phyloP scores from a whole-genome alignment of 306 rosid genomes.

The Morella rubra region DNA sequence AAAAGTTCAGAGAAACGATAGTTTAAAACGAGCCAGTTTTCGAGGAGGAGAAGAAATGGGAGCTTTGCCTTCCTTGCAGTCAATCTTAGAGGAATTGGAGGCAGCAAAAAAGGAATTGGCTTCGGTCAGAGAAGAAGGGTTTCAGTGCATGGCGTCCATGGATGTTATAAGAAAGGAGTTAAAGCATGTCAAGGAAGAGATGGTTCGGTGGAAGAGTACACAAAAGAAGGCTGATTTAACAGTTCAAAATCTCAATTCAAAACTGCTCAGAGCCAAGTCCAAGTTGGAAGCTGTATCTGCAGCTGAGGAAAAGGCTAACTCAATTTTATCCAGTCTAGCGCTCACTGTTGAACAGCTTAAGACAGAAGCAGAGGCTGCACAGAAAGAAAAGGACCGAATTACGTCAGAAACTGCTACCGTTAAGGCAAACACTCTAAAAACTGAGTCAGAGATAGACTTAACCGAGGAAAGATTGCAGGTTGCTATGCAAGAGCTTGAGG shows the following conservation, averaged over 20 bases:
- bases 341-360: conserved; percentile 57
- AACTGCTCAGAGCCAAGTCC: conserved; percentile 71
- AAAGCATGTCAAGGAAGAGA: conserved; percentile 51
- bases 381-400: conserved; percentile 48
- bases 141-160: conserved; percentile 81
- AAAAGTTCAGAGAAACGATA: conserved; percentile 39
- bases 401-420: conserved; percentile 44
- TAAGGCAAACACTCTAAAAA: conserved; percentile 46
- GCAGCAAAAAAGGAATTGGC: conserved; percentile 66
- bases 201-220: conserved; percentile 43
- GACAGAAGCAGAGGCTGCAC: conserved; percentile 53
- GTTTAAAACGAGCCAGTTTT: conserved; percentile 30
- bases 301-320: conserved; percentile 64
- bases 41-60: conserved; percentile 39
- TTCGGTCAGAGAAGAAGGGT: conserved; percentile 60
- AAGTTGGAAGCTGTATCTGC: conserved; percentile 68
- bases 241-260: conserved; percentile 55
- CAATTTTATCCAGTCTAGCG: conserved; percentile 52
- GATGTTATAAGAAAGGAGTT: conserved; percentile 85
- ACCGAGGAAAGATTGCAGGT: conserved; percentile 62
- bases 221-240: conserved; percentile 45
- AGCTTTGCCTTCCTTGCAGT: conserved; percentile 32
- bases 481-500: conserved; percentile 68
- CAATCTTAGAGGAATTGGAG: conserved; percentile 53
- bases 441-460: conserved; percentile 55